Conservation (phyloP, 2,329 filamentous ascomycete genomes). For the Claviceps spartinae region DNA sequence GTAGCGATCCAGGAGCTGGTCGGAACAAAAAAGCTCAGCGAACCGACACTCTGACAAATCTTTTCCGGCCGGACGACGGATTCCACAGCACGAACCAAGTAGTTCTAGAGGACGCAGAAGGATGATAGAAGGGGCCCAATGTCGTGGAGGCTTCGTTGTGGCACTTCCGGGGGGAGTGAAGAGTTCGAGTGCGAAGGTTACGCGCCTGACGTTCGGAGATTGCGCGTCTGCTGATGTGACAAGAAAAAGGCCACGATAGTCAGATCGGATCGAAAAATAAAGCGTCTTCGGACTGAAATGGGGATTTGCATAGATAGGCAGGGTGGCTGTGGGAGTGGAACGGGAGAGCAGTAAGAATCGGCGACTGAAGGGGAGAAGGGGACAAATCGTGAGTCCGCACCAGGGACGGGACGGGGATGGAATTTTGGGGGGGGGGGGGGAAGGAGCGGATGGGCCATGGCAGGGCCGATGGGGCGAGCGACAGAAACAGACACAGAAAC, state of each 20-base stretch:
- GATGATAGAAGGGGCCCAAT: constrained; percentile 17
- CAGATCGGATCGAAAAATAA: not conserved
- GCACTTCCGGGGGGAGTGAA: constrained; percentile 6
- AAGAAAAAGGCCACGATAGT: constrained; percentile 8
- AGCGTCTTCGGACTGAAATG: not conserved
- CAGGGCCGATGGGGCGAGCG: too few species aligned
- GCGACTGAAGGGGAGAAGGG: constrained; percentile 10
- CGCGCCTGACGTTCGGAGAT: constrained; percentile 12
- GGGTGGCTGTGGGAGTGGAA: constrained; percentile 4
- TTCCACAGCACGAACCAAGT: constrained; percentile 10
- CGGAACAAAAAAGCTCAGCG: constrained; percentile 4
- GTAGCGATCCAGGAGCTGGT: constrained; percentile 2
- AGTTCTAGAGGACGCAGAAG: constrained; percentile 12
- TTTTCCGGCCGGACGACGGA: constrained; percentile 8
- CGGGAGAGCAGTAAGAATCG: constrained; percentile 2
- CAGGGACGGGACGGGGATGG: constrained; percentile 16
- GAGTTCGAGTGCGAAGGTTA: constrained; percentile 12
- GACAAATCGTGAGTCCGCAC: constrained; percentile 16
- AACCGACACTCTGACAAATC: not conserved
- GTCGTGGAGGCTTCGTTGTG: constrained; percentile 18
- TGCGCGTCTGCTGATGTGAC: constrained; percentile 4
- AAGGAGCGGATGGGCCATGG: constrained; percentile 9
- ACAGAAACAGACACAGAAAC: not conserved
- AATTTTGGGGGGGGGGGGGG: constrained; percentile 18
- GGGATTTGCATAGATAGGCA: constrained; percentile 6